Percentiles rank a stretch among this genome's conserved stretches.
These are phyloP conservation scores for Aspergillus flavus DNA, from an alignment of 2,329 filamentous ascomycete species.

Conservation along the genomic window DNA sequence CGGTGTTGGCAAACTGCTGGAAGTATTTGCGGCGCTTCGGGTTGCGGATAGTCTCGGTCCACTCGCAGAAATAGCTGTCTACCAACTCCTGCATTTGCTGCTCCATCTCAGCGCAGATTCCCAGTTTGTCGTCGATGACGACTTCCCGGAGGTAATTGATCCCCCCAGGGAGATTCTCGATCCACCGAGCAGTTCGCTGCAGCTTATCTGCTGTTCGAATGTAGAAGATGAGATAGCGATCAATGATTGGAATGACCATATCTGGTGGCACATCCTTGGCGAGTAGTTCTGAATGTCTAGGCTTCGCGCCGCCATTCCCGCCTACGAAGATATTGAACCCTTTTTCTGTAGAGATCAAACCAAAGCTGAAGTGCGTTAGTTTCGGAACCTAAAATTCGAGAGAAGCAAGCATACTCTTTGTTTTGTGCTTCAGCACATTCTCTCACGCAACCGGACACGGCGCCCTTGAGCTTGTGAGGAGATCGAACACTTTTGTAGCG, in stretches of 20 bases:
- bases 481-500: slow-evolving; percentile 88
- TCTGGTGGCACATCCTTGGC: slow-evolving; percentile 83
- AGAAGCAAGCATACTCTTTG: slow-evolving; percentile 67
- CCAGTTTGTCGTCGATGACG: slow-evolving; percentile 80
- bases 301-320: slow-evolving; percentile 86
- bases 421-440: slow-evolving; percentile 92
- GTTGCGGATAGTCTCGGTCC: slow-evolving; percentile 77
- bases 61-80: slow-evolving; percentile 85
- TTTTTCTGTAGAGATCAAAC: slow-evolving; percentile 87
- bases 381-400: background rate
- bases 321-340: slow-evolving; percentile 92
- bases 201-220: slow-evolving; percentile 90
- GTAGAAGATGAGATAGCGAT: slow-evolving; percentile 91
- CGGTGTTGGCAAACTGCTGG: slow-evolving; percentile 81
- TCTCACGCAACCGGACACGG: slow-evolving; percentile 86
- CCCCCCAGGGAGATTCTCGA: slow-evolving; percentile 80
- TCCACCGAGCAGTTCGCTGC: slow-evolving; percentile 84
- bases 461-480: slow-evolving; percentile 89
- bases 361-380: slow-evolving; percentile 61
- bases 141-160: slow-evolving; percentile 82
- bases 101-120: slow-evolving; percentile 81
- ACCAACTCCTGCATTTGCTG: slow-evolving; percentile 86
- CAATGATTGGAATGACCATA: slow-evolving; percentile 79
- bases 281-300: slow-evolving; percentile 77
- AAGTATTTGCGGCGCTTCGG: slow-evolving; percentile 71